Conservation (phyloP, 768 basidiomycete genomes). For the Tricholoma saponaceum region DNA sequence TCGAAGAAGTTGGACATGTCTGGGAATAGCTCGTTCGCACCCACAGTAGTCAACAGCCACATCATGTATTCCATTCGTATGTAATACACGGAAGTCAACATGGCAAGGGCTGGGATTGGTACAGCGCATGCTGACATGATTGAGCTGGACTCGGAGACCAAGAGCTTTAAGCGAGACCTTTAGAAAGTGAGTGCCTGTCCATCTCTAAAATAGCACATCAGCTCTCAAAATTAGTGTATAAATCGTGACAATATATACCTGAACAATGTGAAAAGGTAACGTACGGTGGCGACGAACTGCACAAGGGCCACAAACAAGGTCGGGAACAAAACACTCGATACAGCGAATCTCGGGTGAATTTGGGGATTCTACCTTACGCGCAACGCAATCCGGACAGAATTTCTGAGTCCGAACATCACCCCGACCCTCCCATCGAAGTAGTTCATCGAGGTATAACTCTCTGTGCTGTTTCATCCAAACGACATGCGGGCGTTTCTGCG, state of each 20-base stretch:
- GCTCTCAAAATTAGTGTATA: no score
- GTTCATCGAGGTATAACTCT: no score
- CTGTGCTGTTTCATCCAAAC: no score
- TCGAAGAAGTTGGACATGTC: constrained; percentile 16
- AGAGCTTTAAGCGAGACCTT: constrained; percentile 5
- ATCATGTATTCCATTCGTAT: constrained; percentile 16
- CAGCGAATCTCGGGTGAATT: constrained; percentile 3
- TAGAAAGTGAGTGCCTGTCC: constrained; percentile 9
- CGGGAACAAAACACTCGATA: constrained; percentile 5
- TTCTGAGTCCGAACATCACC: no score
- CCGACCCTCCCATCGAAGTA: no score
- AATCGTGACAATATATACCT: neutral
- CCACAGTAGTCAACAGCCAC: constrained; percentile 12
- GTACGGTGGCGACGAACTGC: neutral
- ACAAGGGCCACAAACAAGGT: constrained; percentile 1
- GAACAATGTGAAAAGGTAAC: constrained; percentile 1
- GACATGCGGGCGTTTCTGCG: neutral
- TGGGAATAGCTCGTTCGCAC: neutral
- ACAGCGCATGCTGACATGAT: constrained; percentile 7
- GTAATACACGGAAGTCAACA: constrained; percentile 3
- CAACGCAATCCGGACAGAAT: no score
- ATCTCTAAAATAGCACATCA: constrained; percentile 9
- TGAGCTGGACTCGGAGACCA: constrained; percentile 12
- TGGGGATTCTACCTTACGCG: neutral
- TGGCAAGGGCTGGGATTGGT: neutral